A percentile compares a stretch with the other conserved stretches of the same genome.
These are phyloP conservation scores for Castanospermum australe DNA, from an alignment of 306 rosid species.

Conservation along the genomic window DNA sequence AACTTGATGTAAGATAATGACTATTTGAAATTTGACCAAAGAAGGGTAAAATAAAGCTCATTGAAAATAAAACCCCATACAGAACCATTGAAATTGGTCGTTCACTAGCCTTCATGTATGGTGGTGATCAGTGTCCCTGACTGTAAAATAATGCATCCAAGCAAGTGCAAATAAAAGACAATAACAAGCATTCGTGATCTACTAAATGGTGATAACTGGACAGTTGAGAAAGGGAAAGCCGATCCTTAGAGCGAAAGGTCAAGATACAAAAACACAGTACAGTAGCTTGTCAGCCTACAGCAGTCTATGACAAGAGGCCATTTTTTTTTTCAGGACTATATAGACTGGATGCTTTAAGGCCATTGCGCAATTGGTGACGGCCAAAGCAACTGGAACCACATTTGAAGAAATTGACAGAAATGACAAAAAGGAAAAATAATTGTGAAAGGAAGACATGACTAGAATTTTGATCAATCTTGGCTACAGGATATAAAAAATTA, in stretches of 20 bases:
- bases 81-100: slow-evolving; percentile 38
- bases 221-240: neutral
- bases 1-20: slow-evolving; percentile 40
- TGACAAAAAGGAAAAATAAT: neutral
- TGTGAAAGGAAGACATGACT: neutral
- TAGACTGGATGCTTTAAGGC: neutral
- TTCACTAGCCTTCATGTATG: slow-evolving; percentile 42
- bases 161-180: slow-evolving; percentile 7
- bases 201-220: neutral
- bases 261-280: neutral
- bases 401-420: neutral
- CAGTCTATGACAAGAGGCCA: neutral
- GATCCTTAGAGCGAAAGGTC: neutral
- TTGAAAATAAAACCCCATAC: slow-evolving; percentile 34
- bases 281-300: neutral
- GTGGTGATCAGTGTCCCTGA: slow-evolving; percentile 35
- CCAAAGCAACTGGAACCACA: neutral
- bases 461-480: neutral
- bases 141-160: slow-evolving; percentile 34
- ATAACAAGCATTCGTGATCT: neutral
- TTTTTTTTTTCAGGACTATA: neutral
- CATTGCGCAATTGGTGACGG: neutral
- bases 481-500: neutral
- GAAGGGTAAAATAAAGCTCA: neutral
- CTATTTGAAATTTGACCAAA: neutral